phyloP scores from a whole-genome alignment of 768 basidiomycete species.

The Tremella fuciformis region DNA sequence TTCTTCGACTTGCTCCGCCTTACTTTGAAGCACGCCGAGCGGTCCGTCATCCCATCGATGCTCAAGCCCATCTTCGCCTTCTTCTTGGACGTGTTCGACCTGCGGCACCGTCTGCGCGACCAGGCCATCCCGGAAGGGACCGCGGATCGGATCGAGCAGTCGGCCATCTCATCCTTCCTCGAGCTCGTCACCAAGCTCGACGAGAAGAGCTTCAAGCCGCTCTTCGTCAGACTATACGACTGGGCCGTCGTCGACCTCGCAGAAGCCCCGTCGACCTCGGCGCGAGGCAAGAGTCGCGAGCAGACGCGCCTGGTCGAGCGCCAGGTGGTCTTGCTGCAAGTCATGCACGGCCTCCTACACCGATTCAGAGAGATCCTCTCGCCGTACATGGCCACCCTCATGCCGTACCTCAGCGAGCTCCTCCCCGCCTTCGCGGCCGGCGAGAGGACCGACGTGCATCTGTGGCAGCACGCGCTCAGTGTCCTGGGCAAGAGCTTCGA shows the following conservation, averaged over 20 bases:
- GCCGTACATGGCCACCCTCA: constrained; percentile 78
- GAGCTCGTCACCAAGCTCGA: constrained; percentile 90
- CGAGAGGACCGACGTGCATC: constrained; percentile 50
- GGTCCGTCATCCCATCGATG: constrained; percentile 64
- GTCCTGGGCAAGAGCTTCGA: constrained; percentile 68
- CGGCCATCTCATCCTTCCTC: constrained; percentile 69
- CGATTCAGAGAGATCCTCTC: constrained; percentile 85
- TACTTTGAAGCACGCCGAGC: constrained; percentile 63
- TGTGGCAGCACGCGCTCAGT: constrained; percentile 66
- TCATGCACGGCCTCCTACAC: constrained; percentile 70
- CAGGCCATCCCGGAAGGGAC: background rate
- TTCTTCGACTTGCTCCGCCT: constrained; percentile 71
- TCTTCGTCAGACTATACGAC: constrained; percentile 87
- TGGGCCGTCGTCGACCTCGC: constrained; percentile 71
- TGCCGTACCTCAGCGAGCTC: constrained; percentile 65
- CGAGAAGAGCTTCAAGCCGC: constrained; percentile 81
- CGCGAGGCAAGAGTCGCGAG: constrained; percentile 15
- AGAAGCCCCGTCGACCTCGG: constrained; percentile 51
- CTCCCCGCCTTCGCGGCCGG: constrained; percentile 58
- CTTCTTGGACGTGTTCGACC: constrained; percentile 74
- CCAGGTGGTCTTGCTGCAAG: constrained; percentile 69
- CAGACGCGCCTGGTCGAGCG: constrained; percentile 54
- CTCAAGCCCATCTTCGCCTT: constrained; percentile 69
- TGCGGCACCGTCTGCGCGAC: constrained; percentile 52
- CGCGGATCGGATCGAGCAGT: constrained; percentile 37